Base-by-base conservation (phyloP, 176 grass and related monocot genomes). In the Dendrocalamus sinicus region DNA sequence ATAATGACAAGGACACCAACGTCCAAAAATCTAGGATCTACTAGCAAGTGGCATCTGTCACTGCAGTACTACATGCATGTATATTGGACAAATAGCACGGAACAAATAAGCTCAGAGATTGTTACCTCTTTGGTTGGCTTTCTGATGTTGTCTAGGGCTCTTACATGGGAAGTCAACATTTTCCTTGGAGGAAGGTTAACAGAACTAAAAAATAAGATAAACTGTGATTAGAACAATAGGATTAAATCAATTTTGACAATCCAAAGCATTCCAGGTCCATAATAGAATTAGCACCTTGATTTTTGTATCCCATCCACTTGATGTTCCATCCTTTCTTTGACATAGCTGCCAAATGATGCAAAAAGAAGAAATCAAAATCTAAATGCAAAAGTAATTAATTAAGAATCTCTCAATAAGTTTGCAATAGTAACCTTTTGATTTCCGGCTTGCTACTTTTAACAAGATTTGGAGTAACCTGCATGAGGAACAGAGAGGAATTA, bases 161-260 rank as follows among this genome's bases (percentile, higher is more conserved):
- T 69, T 73, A 83, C 70, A 68, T 54, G 84, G 52, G 86, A 88
- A 71, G 76, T 81, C 53, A 77, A 28, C 20, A 71, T 83, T 86
- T 94, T 89, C 74, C 83, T 94, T 63, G 86, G 43, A 88, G 81
- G 84, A 55, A 97, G 35, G 79, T 92, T 88, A 79, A 89, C 78
- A 67, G 81, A 85, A 75, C 95, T 94, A 89, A 73, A 89, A 89
- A 68, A 88, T 1, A 83, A 67, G 60, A 52, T 3, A 59, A 65
- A 11, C 0, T 23, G 20, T 47, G 43, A 40, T 85, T 76, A 89
- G 76, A 82, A 19, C 41, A 87, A 39, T 59, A 79, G 7, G 53
- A 84, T 22, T 83, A 76, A 48, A 75, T 24, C 46, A 89, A 74
- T 60, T 84, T 73, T 72, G 52, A 73, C 7, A 75, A 53, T 16